These are phyloP conservation scores for Lagerstroemia speciosa DNA, from an alignment of 345 rosid species.

Conservation along the genomic window DNA sequence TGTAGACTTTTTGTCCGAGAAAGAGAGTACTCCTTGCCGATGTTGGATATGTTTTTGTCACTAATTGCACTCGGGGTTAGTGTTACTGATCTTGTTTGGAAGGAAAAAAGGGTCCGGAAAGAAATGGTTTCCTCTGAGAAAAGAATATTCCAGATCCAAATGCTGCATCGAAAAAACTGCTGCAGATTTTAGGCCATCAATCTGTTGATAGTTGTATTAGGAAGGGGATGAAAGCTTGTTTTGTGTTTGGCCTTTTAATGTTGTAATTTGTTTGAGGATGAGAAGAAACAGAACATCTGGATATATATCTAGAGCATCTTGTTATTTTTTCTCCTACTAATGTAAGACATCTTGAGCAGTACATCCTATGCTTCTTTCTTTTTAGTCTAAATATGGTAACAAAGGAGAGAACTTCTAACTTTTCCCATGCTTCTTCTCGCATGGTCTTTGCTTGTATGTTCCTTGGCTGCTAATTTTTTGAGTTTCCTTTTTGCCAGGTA, in stretches of 20 bases:
- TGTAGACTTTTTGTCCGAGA: background rate
- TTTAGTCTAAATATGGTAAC: background rate
- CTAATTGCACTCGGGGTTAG: background rate
- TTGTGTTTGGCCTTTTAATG: background rate
- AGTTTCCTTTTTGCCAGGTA: conserved; percentile 35
- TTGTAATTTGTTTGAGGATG: background rate
- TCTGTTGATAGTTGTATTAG: background rate
- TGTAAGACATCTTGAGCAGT: background rate
- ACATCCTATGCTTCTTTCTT: background rate
- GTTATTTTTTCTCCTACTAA: background rate
- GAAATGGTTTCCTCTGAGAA: background rate
- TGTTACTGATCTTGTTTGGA: background rate
- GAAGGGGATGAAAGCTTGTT: background rate
- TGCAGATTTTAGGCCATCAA: background rate
- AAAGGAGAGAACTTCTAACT: background rate
- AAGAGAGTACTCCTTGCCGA: background rate
- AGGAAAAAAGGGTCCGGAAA: background rate
- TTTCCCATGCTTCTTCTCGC: no score
- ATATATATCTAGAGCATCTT: background rate
- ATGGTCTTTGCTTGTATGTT: background rate
- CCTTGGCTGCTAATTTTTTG: background rate
- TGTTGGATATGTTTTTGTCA: background rate
- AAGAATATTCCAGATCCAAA: background rate
- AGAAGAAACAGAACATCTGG: background rate
- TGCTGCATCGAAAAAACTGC: background rate